Base-by-base conservation (phyloP, 495 filamentous ascomycete genomes). In the Thermochaetoides thermophila region DNA sequence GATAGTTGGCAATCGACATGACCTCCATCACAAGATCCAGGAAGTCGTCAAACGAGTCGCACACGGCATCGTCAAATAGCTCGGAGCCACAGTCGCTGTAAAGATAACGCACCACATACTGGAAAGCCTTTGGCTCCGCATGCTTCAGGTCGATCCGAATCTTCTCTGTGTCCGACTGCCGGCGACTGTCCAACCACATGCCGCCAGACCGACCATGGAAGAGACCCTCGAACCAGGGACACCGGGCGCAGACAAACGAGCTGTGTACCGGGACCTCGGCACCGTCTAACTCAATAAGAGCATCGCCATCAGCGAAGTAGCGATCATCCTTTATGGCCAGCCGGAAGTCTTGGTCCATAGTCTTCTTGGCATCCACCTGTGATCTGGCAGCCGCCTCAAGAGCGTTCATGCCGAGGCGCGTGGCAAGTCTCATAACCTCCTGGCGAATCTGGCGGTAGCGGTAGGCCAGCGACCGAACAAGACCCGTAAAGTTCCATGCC, bases 1-100 rank as follows among this genome's bases (percentile, higher is more conserved):
- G 63, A 45, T 96, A 89, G 46, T 97, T 81, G 7, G 84, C 81
- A 23, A 84, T 77, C 34, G 73, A 77, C 68, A 93, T 76, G 19
- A 96, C 82, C 38, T 94, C 87, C 58, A 96, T 68, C n/a, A 95
- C 61, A 20, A 89, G 60, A 43, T 95, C 84, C 7, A 86, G 67
- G 39, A 93, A 85, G 30, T 81, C 75, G 32, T 93, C 84, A 12
- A 91, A 58, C 35, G 76, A 70, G 18, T 70, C 68, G 32, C 68
- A 66, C 13, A 78, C 65, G 14, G 85, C 66, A 29, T 80, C 68
- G 36, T 92, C 76, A 45, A 96, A 95, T 9, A 95, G 61, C 31
- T 81, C 74, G 17, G 73, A 68, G 3, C 83, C 86, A 30, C 66
- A 67, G 50, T 96, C 89, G 2, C 79, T 73, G 50, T 97, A 97